Percentiles rank a stretch among this genome's conserved stretches.
phyloP scores from a whole-genome alignment of 192 early-diverging fungal species.

The Entomortierella chlamydospora region DNA sequence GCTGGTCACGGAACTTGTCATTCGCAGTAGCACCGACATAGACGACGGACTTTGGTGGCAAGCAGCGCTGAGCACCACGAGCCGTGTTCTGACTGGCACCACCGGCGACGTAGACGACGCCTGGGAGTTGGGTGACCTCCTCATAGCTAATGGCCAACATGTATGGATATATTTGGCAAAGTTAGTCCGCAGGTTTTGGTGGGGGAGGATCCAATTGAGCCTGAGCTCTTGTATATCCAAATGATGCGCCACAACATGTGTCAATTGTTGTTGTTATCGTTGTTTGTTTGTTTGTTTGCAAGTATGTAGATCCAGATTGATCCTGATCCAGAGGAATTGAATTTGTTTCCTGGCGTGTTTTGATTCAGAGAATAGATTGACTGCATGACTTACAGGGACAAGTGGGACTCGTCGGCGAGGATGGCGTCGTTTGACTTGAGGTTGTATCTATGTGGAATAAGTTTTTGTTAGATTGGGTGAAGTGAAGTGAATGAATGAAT shows the following conservation, averaged over 20 bases:
- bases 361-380: not conserved
- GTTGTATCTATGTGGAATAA: constrained; percentile 57
- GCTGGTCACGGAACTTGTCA: constrained; percentile 82
- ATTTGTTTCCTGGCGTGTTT: too few species aligned
- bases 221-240: too few species aligned
- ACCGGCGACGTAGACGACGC: constrained; percentile 91
- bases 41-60: constrained; percentile 88
- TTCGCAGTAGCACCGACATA: constrained; percentile 95
- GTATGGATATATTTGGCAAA: not conserved
- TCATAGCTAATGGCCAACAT: constrained; percentile 63
- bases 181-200: not conserved
- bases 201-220: too few species aligned
- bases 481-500: not conserved
- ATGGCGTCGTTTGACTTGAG: constrained; percentile 97
- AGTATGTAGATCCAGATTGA: too few species aligned
- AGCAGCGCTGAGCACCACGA: constrained; percentile 88
- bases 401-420: constrained; percentile 90
- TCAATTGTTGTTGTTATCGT: not conserved
- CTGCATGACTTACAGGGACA: constrained; percentile 72
- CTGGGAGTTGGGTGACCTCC: constrained; percentile 79
- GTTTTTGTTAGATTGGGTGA: not conserved
- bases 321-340: too few species aligned
- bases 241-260: too few species aligned
- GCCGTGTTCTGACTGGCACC: constrained; percentile 97
- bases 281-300: too few species aligned